These are phyloP conservation scores for Hydnomerulius pinastri DNA, from an alignment of 768 basidiomycete genomes.

Conservation along the genomic window DNA sequence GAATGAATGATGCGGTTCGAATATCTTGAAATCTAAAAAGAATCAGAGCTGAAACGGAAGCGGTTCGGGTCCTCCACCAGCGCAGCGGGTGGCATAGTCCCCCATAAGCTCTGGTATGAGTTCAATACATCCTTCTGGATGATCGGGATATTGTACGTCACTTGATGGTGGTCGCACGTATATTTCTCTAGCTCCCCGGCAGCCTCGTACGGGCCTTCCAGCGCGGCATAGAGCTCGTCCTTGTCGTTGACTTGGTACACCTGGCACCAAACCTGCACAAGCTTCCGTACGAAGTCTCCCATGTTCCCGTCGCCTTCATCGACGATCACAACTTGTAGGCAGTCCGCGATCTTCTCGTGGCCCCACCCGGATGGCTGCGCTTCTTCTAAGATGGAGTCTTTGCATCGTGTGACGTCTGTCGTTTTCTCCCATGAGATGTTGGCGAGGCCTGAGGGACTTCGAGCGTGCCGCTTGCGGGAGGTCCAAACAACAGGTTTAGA, in stretches of 20 bases:
- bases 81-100: slow-evolving; percentile 10
- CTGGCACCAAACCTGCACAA: slow-evolving; percentile 30
- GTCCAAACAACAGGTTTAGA: slow-evolving; percentile 28
- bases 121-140: slow-evolving; percentile 17
- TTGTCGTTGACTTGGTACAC: slow-evolving; percentile 24
- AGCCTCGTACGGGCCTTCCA: slow-evolving; percentile 23
- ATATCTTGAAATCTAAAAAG: not conserved
- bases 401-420: slow-evolving; percentile 13
- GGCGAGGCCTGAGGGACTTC: slow-evolving; percentile 26
- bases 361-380: slow-evolving; percentile 22
- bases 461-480: slow-evolving; percentile 27
- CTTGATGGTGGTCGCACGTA: slow-evolving; percentile 3
- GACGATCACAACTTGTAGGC: slow-evolving; percentile 32
- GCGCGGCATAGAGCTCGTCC: slow-evolving; percentile 17
- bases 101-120: slow-evolving; percentile 31
- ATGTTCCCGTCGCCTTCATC: slow-evolving; percentile 30
- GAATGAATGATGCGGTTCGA: not conserved
- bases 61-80: slow-evolving; percentile 6
- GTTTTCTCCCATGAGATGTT: slow-evolving; percentile 26
- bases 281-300: slow-evolving; percentile 29
- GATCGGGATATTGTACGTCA: slow-evolving; percentile 13
- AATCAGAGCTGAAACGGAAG: slow-evolving; percentile 5
- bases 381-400: slow-evolving; percentile 26
- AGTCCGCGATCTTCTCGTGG: slow-evolving; percentile 21
- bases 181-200: slow-evolving; percentile 29